Evolutionary conservation across 805 yeast species (phyloP).

Genomic region (Wickerhamomyces alni): DNA sequence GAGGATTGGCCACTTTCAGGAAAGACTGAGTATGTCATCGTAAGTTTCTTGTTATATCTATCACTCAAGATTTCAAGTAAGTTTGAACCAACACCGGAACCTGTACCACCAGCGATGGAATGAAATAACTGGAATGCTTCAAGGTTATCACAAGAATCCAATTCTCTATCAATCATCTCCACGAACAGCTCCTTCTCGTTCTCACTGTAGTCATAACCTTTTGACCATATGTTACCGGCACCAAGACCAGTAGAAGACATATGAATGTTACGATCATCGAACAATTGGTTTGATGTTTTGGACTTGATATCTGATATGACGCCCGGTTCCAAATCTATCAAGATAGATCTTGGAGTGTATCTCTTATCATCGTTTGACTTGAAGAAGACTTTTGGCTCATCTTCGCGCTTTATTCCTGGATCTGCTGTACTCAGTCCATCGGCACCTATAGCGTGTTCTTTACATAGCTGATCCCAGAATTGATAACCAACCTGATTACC

Average conservation of each 20-base stretch:
- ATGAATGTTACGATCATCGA: conserved; percentile 79
- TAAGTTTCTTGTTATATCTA: conserved; percentile 72
- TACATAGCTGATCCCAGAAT: conserved; percentile 86
- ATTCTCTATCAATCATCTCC: conserved; percentile 82
- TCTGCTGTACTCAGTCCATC: conserved; percentile 26
- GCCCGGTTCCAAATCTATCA: conserved; percentile 87
- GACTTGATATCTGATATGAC: conserved; percentile 63
- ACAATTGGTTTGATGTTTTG: conserved; percentile 47
- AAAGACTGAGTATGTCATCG: conserved; percentile 83
- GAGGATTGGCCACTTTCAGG: conserved; percentile 75
- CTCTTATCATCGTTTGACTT: conserved; percentile 66
- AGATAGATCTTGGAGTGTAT: conserved; percentile 82
- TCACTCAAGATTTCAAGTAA: conserved; percentile 75
- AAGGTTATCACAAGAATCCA: conserved; percentile 83
- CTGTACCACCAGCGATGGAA: conserved; percentile 98
- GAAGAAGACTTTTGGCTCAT: conserved; percentile 81
- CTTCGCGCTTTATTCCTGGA: conserved; percentile 36
- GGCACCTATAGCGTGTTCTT: conserved; percentile 71
- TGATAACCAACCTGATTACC: conserved; percentile 93
- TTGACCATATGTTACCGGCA: conserved; percentile 96
- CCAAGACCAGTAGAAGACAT: conserved; percentile 80
- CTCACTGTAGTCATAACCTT: conserved; percentile 76
- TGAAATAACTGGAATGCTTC: conserved; percentile 90
- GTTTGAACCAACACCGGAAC: conserved; percentile 89
- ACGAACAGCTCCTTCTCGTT: conserved; percentile 64